Evolutionary conservation across 139 green algal species (phyloP), one percentile per base, ranked within the genome.

Genomic region (Chlamydomonas eustigma): DNA sequence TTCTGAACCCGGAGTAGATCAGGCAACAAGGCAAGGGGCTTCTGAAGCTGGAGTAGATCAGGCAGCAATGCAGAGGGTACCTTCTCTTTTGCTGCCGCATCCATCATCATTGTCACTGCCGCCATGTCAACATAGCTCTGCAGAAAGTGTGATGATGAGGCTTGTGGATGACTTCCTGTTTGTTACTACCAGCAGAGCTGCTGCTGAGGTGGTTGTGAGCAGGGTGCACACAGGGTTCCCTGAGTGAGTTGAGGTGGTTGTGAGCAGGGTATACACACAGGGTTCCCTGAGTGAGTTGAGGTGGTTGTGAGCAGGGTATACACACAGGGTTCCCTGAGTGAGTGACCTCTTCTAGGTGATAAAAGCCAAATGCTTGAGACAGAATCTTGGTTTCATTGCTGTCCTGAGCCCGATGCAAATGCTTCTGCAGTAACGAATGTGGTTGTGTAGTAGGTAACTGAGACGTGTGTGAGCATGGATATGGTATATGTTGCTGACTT

Each of bases 101-200:
- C 34, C 50, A 34, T 71, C 74, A 24, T 28, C 73, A 70, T 66
- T 70, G 36, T 34, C 71, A 35, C 64, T 34, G 63, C 79, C 64
- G 0, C 63, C 50, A 28, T 36, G 50, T 25, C 68, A 72, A 33
- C 71, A 77, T 64, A 50, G n/a, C n/a, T n/a, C 2, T 24, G 44
- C 35, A 36, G 50, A 74, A 63, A 90, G 83, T 1, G 51, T 94
- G 39, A 74, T 97, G 74, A 50, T 96, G 75, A 86, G 93, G 0
- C 82, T 95, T 32, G 84, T 98, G 28, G 93, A 97, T 65, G 93
- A 97, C 76, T 95, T 91, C 64, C 83, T 97, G 35, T 83, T 94
- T 25, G 71, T 97, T 50, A 94, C 90, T 18, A 88, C 79, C 50
- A 84, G 77, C 8, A 44, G 79, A 0, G 64, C 81, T 2, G 88